Conservation (phyloP, 1,284 basidiomycete species). For the Ustilago tritici region DNA sequence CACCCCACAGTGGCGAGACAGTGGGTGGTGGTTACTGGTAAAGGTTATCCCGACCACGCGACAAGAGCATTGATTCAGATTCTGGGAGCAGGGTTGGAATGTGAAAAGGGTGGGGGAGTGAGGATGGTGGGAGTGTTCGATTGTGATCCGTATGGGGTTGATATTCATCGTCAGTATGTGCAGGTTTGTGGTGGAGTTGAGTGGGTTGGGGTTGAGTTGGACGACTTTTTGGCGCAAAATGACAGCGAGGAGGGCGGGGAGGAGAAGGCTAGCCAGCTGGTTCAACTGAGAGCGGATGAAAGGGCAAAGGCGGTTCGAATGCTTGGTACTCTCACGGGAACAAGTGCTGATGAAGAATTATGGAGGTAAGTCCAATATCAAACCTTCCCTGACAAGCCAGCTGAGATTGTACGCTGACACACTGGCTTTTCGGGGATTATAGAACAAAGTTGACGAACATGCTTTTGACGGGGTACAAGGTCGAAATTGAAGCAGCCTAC, state of each 20-base stretch:
- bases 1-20: background rate
- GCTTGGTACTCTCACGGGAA: constrained; percentile 6
- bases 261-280: background rate
- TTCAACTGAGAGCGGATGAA: constrained; percentile 35
- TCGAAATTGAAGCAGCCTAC: constrained; percentile 56
- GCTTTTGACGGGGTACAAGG: constrained; percentile 52
- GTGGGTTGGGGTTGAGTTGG: constrained; percentile 31
- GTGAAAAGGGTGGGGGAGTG: background rate
- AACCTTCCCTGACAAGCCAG: background rate
- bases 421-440: background rate
- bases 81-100: background rate
- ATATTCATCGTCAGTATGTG: constrained; percentile 41
- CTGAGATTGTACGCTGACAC: background rate
- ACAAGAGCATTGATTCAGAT: constrained; percentile 35
- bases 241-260: too few species aligned
- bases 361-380: background rate
- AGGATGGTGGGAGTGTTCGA: constrained; percentile 26
- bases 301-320: constrained; percentile 38
- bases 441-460: constrained; percentile 38
- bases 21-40: constrained; percentile 35
- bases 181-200: background rate
- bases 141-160: constrained; percentile 58
- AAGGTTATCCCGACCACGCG: constrained; percentile 61
- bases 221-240: constrained; percentile 15
- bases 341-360: background rate